Conservation (phyloP, 345 rosid genomes). For the Gossypium thurberi region DNA sequence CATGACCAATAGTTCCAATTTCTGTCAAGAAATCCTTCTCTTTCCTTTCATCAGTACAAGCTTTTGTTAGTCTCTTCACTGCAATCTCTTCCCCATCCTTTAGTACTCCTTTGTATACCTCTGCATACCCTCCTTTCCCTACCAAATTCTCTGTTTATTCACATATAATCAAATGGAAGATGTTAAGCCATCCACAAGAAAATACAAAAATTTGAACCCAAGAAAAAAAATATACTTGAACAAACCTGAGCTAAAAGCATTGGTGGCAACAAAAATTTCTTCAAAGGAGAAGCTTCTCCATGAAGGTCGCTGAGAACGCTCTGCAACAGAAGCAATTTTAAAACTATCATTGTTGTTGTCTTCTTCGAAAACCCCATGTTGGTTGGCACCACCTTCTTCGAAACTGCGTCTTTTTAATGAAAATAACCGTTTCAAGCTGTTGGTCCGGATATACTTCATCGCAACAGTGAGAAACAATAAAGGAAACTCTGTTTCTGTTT, state of each 20-base stretch:
- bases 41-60: constrained; percentile 73
- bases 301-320: constrained; percentile 48
- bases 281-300: constrained; percentile 93
- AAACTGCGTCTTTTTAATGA: constrained; percentile 58
- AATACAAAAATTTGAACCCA: background rate
- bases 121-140: constrained; percentile 93
- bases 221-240: background rate
- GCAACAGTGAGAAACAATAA: constrained; percentile 5
- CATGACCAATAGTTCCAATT: constrained; percentile 96
- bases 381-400: constrained; percentile 35
- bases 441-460: constrained; percentile 80
- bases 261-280: constrained; percentile 71
- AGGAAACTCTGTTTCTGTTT: constrained; percentile 15
- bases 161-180: constrained; percentile 6
- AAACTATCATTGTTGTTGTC: constrained; percentile 11
- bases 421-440: constrained; percentile 81
- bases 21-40: constrained; percentile 88
- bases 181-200: background rate
- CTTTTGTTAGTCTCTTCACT: constrained; percentile 74
- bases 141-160: constrained; percentile 54
- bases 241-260: constrained; percentile 62
- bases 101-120: constrained; percentile 70
- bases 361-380: constrained; percentile 19
- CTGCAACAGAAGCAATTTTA: constrained; percentile 29
- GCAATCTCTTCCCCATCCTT: constrained; percentile 65